These are phyloP conservation scores for Protea cynaroides DNA, from an alignment of 164 flowering plant species.

Conservation along the genomic window DNA sequence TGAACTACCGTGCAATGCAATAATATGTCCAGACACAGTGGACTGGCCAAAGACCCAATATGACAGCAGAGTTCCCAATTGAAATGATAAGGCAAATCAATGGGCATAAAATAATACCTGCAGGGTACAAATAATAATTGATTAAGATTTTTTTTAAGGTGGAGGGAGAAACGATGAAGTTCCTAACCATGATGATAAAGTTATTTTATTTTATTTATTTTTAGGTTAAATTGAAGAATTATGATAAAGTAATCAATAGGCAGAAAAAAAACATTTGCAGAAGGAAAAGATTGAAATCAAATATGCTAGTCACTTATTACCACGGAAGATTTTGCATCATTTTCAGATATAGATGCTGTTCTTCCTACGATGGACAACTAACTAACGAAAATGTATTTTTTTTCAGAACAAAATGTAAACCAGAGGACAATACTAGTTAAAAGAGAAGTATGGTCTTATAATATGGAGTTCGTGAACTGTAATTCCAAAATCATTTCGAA, in stretches of 20 bases:
- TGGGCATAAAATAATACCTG: constrained; percentile 78
- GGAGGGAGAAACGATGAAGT: neutral
- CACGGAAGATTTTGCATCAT: no score
- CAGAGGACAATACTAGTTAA: neutral
- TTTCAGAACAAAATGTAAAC: neutral
- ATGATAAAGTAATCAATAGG: no score
- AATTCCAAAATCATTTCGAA: neutral
- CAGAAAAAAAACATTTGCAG: no score
- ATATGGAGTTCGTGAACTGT: neutral
- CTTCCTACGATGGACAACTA: neutral
- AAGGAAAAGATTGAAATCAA: neutral
- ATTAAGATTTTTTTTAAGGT: no score
- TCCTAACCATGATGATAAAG: no score
- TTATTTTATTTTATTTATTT: no score
- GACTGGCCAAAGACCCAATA: constrained; percentile 74
- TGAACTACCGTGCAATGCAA: constrained; percentile 50
- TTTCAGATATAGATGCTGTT: no score
- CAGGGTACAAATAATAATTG: neutral
- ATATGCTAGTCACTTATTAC: no score
- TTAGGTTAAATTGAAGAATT: no score
- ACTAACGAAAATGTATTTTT: neutral
- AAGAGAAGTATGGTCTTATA: neutral
- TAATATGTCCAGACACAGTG: constrained; percentile 64
- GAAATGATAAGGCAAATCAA: constrained; percentile 60
- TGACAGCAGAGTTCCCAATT: constrained; percentile 56